Evolutionary conservation across 192 early-diverging fungal species (phyloP).

Genomic region (Coemansia sp.): DNA sequence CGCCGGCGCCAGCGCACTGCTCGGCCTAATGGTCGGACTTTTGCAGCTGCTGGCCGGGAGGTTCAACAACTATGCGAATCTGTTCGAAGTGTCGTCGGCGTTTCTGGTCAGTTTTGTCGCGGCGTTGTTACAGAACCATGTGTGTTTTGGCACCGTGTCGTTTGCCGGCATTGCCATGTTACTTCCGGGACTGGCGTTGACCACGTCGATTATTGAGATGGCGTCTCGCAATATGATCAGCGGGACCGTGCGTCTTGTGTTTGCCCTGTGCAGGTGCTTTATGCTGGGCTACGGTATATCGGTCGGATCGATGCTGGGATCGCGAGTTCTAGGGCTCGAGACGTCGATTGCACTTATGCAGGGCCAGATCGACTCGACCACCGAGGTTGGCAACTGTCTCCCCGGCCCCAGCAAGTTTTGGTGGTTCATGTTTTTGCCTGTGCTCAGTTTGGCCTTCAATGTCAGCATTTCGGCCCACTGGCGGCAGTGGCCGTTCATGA

Average conservation of each 20-base stretch:
- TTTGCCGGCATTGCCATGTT: conserved; percentile 64
- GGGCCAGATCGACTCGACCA: conserved; percentile 22
- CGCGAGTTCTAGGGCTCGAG: conserved; percentile 58
- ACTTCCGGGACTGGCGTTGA: conserved; percentile 76
- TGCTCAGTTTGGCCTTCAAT: conserved; percentile 57
- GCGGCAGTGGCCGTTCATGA: conserved; percentile 74
- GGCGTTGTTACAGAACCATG: conserved; percentile 58
- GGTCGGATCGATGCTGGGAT: conserved; percentile 62
- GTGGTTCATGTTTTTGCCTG: conserved; percentile 63
- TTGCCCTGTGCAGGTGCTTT: conserved; percentile 76
- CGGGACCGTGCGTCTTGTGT: conserved; percentile 80
- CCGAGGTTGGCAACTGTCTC: conserved; percentile 39
- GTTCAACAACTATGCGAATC: conserved; percentile 63
- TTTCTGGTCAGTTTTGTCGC: conserved; percentile 65
- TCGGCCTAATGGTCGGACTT: conserved; percentile 60
- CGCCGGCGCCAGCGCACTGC: conserved; percentile 57
- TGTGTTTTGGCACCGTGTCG: conserved; percentile 65
- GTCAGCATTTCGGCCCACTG: conserved; percentile 61
- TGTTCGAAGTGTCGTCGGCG: conserved; percentile 70
- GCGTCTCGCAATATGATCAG: conserved; percentile 84
- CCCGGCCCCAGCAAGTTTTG: conserved; percentile 48
- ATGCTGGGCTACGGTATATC: conserved; percentile 74
- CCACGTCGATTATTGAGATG: conserved; percentile 83
- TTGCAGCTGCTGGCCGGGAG: conserved; percentile 64
- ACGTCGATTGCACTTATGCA: conserved; percentile 23